Base-by-base conservation (phyloP, 2,329 filamentous ascomycete species). In the Xylaria arbuscula region DNA sequence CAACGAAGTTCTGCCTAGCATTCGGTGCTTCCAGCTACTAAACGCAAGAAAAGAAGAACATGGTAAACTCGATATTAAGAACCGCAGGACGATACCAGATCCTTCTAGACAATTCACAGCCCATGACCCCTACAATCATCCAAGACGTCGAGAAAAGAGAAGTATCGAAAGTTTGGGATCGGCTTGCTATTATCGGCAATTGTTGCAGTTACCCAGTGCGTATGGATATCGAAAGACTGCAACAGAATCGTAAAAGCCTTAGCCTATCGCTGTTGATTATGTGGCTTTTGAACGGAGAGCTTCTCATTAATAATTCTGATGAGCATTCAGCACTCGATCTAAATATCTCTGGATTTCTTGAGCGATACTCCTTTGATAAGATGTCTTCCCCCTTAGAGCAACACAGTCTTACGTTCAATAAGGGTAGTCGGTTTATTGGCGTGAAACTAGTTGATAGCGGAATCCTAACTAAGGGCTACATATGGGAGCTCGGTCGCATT, bases 251-350 rank as follows among this genome's bases (percentile, higher is more conserved):
- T n/a, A 55, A 57, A 17, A 45, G 40, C 9, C 51, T 63, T 17
- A 69, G 63, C 22, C 7, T 67, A 40, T 63, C 67, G 8, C 51
- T 69, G 38, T 40, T 64, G 17, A 28, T 64, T 17, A 66, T 63
- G 67, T 69, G 45, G n/a, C 59, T 69, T n/a, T 19, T 67, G 2
- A 69, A 69, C 24, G 67, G 67, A 28, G 64, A 69, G 42, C 60
- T 67, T 28, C 64, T 67, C 15, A 10, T 64, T 17, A 69, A 69
- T 28, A 15, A 3, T 17, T 28, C 17, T 6, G 15, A 36, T 13
- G 3, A 40, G 32, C 48, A 54, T 15, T 22, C 8, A 13, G 13
- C 9, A 22, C n/a, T 51, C 2, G 4, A 61, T 38, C 8, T 40
- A 2, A 42, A 36, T 8, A 6, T 19, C 34, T 66, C 57, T 5